Conservation (phyloP, 371 early-diverging fungal genomes). For the Smittium mucronatum region DNA sequence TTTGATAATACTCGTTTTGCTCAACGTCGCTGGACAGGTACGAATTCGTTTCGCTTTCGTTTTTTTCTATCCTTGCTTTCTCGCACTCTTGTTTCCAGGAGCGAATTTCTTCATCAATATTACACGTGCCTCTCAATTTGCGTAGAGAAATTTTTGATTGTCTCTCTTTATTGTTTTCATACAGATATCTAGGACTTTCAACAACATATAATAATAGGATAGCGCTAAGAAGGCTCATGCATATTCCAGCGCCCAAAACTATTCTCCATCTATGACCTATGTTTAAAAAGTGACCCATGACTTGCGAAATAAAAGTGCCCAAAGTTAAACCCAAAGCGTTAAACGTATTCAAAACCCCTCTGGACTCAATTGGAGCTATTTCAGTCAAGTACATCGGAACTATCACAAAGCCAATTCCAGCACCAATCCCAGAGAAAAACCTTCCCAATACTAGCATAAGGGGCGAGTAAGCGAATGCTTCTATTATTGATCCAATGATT, state of each 20-base stretch:
- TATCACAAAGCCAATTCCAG: slow-evolving; percentile 67
- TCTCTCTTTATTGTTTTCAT: not conserved
- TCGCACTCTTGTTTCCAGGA: not conserved
- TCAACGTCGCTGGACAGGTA: not conserved
- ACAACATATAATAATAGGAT: slow-evolving; percentile 51
- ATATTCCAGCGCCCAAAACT: slow-evolving; percentile 42
- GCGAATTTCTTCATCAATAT: not conserved
- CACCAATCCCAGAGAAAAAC: slow-evolving; percentile 70
- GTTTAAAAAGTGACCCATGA: slow-evolving; percentile 46
- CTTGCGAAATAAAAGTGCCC: slow-evolving; percentile 64
- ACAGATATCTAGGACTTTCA: slow-evolving; percentile 65
- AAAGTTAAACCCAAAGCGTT: slow-evolving; percentile 75
- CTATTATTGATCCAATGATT: slow-evolving; percentile 45
- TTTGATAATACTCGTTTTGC: not conserved
- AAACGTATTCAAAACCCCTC: slow-evolving; percentile 64
- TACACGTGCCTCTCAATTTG: not conserved
- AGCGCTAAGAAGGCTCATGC: slow-evolving; percentile 46
- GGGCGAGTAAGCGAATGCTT: slow-evolving; percentile 43
- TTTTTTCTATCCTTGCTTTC: no score
- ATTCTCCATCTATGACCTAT: slow-evolving; percentile 48
- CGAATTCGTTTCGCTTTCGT: not conserved
- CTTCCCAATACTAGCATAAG: slow-evolving; percentile 54
- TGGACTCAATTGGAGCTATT: slow-evolving; percentile 53
- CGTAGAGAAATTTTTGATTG: not conserved
- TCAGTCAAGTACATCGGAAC: slow-evolving; percentile 80